phyloP scores from a whole-genome alignment of 164 flowering plant species.

The Stephania cephalantha region DNA sequence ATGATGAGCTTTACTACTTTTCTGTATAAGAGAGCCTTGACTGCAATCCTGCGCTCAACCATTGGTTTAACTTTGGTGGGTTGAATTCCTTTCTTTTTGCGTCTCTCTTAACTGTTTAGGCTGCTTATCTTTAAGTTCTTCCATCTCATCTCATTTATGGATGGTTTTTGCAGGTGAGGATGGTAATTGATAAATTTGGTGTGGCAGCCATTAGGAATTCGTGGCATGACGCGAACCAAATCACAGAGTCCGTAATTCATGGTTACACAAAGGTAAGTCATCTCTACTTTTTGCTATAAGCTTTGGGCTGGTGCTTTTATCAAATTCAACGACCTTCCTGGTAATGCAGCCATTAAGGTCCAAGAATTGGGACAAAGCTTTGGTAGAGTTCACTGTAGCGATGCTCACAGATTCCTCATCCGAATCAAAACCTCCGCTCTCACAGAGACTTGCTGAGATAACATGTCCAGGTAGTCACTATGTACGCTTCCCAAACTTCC shows the following conservation, averaged over 20 bases:
- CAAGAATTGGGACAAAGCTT: slow-evolving; percentile 85
- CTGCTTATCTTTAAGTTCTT: not conserved
- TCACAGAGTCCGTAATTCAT: slow-evolving; percentile 48
- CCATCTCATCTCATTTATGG: not conserved
- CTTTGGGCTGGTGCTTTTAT: not conserved
- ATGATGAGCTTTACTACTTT: slow-evolving; percentile 38
- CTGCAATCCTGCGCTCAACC: slow-evolving; percentile 56
- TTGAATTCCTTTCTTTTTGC: not conserved
- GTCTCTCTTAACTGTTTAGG: too few species aligned
- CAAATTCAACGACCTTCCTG: slow-evolving; percentile 6
- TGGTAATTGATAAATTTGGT: slow-evolving; percentile 73
- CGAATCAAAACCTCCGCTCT: slow-evolving; percentile 47
- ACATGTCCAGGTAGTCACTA: slow-evolving; percentile 71
- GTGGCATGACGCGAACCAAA: slow-evolving; percentile 70
- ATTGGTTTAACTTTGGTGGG: slow-evolving; percentile 62
- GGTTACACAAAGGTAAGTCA: slow-evolving; percentile 79
- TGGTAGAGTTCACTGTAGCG: slow-evolving; percentile 59
- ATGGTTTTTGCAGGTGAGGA: slow-evolving; percentile 51
- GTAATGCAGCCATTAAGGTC: slow-evolving; percentile 64
- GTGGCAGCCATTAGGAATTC: slow-evolving; percentile 53
- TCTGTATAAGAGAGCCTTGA: slow-evolving; percentile 49
- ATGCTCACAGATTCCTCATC: slow-evolving; percentile 47
- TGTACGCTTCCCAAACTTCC: too few species aligned
- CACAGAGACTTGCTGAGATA: slow-evolving; percentile 64
- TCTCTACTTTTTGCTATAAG: not conserved